Conservation (phyloP, 306 rosid species). For the Trifolium fragiferum region DNA sequence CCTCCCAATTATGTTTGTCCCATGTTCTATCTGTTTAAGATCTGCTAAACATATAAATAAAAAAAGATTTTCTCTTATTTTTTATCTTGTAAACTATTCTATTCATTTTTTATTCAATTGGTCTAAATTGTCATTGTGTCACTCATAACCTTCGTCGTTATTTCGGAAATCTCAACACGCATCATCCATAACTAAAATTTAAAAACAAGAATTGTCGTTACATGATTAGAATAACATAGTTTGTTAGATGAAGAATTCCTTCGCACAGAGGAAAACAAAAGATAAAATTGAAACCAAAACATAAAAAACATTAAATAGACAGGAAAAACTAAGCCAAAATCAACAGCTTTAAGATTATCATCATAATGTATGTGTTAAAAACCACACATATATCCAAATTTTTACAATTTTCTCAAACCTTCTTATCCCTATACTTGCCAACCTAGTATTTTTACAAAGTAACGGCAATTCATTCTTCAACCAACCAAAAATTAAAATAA, state of each 20-base stretch:
- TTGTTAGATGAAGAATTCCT: not conserved
- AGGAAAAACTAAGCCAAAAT: not conserved
- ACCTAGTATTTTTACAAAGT: slow-evolving; percentile 35
- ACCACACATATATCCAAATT: slow-evolving; percentile 3
- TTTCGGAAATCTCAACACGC: not conserved
- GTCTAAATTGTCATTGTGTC: too few relatives aligned
- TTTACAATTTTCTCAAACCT: slow-evolving; percentile 29
- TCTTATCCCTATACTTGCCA: slow-evolving; percentile 1
- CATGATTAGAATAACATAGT: not conserved
- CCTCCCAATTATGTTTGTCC: too few relatives aligned
- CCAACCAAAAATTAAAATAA: not conserved
- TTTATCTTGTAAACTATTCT: too few relatives aligned
- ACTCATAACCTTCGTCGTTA: not conserved
- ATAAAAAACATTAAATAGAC: not conserved
- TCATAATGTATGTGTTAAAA: slow-evolving; percentile 4
- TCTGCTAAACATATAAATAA: too few relatives aligned
- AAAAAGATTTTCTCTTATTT: too few relatives aligned
- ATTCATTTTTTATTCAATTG: too few relatives aligned
- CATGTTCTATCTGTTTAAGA: too few relatives aligned
- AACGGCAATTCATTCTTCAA: not conserved
- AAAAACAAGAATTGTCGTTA: not conserved
- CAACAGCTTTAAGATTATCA: slow-evolving; percentile 10
- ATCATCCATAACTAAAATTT: not conserved
- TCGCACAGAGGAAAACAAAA: not conserved
- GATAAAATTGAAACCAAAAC: not conserved